A percentile compares a stretch with the other conserved stretches of the same genome.
Conservation (phyloP, 768 basidiomycete genomes). For the Rhizopogon rudus region DNA sequence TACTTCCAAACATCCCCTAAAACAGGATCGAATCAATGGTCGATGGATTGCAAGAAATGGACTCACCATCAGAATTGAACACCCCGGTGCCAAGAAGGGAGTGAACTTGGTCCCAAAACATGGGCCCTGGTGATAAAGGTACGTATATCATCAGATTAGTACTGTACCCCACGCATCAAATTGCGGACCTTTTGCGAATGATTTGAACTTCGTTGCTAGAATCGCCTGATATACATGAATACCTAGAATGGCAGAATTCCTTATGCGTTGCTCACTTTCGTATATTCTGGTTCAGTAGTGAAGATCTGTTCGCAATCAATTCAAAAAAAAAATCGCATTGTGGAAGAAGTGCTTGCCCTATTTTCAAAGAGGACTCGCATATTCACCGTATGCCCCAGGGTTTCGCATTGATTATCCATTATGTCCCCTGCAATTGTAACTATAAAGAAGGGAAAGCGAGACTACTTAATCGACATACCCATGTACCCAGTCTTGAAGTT, state of each 20-base stretch:
- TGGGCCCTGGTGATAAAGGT: conserved; percentile 11
- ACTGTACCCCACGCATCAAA: background rate
- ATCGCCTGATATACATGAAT: conserved; percentile 23
- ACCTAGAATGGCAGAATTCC: background rate
- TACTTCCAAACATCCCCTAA: conserved; percentile 37
- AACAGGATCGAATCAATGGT: background rate
- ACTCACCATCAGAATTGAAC: conserved; percentile 36
- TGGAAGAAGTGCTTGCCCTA: conserved; percentile 10
- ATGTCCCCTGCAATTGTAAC: conserved; percentile 10
- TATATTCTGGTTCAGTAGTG: conserved; percentile 34
- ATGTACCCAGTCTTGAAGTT: conserved; percentile 43
- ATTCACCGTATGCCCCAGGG: conserved; percentile 20
- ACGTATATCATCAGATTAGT: background rate
- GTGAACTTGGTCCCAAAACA: conserved; percentile 18
- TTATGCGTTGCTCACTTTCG: conserved; percentile 25
- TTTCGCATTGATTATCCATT: conserved; percentile 4
- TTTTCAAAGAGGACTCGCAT: conserved; percentile 20
- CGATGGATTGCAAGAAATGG: background rate
- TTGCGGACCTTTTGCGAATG: conserved; percentile 30
- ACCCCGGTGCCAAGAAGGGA: conserved; percentile 33
- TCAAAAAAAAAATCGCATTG: background rate
- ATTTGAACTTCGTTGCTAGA: conserved; percentile 32
- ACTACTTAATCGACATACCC: conserved; percentile 26
- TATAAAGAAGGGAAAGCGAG: background rate
- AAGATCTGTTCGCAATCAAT: conserved; percentile 22